phyloP scores from a whole-genome alignment of 148 eudicot genomes.

The Dysphania ambrosioides region DNA sequence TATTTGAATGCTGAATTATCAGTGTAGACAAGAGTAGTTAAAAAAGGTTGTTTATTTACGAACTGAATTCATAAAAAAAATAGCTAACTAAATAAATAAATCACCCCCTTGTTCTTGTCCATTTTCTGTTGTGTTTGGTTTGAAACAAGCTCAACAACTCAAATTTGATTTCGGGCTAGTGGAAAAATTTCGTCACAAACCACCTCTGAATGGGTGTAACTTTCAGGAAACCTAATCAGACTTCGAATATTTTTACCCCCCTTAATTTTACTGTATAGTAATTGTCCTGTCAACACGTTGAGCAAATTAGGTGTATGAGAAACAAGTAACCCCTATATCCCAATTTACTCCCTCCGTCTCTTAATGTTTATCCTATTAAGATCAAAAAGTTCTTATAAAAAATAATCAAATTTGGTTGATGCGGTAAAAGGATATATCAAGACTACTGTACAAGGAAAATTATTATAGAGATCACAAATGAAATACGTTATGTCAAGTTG shows the following conservation, averaged over 20 bases:
- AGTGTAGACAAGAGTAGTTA: too few species aligned
- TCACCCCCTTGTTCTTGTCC: not conserved
- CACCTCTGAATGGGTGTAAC: not conserved
- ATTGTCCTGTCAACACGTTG: not conserved
- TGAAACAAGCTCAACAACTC: not conserved
- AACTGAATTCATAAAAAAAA: too few species aligned
- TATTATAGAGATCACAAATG: not conserved
- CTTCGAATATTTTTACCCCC: not conserved
- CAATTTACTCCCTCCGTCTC: too few species aligned
- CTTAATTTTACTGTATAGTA: not conserved
- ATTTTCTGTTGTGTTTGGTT: not conserved
- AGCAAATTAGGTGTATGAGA: not conserved
- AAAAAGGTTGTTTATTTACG: too few species aligned
- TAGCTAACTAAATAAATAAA: too few species aligned
- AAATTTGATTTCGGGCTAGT: not conserved
- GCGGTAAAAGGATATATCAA: not conserved
- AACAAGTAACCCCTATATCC: not conserved
- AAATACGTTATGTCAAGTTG: too few species aligned
- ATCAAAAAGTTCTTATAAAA: too few species aligned
- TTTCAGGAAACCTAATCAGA: not conserved
- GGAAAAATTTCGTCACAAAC: not conserved
- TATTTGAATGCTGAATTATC: too few species aligned
- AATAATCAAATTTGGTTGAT: not conserved
- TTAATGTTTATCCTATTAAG: too few species aligned
- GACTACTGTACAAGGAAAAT: not conserved